A percentile compares a stretch with the other conserved stretches of the same genome.
Evolutionary conservation across 169 alveolate species (phyloP).

Genomic region (Plasmodium gonderi): DNA sequence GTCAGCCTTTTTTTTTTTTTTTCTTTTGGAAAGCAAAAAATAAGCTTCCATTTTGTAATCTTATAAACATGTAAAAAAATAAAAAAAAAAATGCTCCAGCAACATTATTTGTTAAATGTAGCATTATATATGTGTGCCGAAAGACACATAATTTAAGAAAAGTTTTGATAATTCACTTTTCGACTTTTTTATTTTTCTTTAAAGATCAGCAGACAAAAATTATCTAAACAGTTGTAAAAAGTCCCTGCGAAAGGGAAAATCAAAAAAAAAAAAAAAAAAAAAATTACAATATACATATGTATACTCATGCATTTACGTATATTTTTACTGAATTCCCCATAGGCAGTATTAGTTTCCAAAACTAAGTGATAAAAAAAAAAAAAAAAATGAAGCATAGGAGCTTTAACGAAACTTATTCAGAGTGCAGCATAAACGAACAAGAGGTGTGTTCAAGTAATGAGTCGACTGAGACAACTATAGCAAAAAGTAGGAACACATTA

Average conservation of each 20-base stretch:
- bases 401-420: constrained; percentile 11
- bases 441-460: constrained; percentile 63
- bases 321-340: not conserved
- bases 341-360: not conserved
- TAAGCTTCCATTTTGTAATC: not conserved
- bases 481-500: not conserved
- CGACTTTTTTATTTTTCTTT: not conserved
- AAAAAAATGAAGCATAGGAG: constrained; percentile 18
- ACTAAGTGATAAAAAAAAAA: too few species aligned
- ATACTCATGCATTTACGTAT: not conserved
- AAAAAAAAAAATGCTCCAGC: not conserved
- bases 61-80: too few species aligned
- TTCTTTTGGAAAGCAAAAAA: not conserved
- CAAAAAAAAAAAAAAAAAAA: not conserved
- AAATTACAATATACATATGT: not conserved
- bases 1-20: not conserved
- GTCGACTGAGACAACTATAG: constrained; percentile 27
- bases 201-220: not conserved
- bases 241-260: not conserved
- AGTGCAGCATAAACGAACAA: constrained; percentile 14
- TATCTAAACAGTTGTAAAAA: constrained; percentile 16
- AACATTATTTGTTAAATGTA: not conserved
- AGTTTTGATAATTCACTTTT: not conserved
- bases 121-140: not conserved
- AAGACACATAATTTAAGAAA: not conserved